Evolutionary conservation across 2,329 filamentous ascomycete genomes (phyloP).

Genomic region (Mycocentrospora acerina): DNA sequence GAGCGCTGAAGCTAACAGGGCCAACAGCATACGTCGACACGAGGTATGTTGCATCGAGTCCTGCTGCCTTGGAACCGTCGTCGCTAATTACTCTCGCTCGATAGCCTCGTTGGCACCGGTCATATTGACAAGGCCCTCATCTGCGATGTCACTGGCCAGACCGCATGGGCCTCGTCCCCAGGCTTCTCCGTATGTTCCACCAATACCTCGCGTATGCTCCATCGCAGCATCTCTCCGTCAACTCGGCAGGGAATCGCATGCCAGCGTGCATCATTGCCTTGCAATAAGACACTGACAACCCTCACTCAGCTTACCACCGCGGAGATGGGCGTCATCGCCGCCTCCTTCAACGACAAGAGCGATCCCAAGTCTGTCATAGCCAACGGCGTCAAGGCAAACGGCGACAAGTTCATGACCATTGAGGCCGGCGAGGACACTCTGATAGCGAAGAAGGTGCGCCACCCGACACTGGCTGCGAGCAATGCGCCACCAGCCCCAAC

Average conservation of each 20-base stretch:
- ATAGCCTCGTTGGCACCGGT: constrained; percentile 46
- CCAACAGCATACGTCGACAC: constrained; percentile 45
- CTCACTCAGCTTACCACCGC: constrained; percentile 51
- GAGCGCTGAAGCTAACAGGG: constrained; percentile 23
- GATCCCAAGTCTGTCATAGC: constrained; percentile 67
- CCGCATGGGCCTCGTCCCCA: constrained; percentile 79
- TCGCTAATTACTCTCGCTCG: constrained; percentile 16
- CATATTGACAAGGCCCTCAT: constrained; percentile 54
- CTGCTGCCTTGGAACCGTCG: not conserved
- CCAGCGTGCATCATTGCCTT: too few species aligned
- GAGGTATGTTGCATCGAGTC: constrained; percentile 32
- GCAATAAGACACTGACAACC: constrained; percentile 13
- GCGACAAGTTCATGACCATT: constrained; percentile 76
- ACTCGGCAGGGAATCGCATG: too few species aligned
- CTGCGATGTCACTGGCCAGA: constrained; percentile 51
- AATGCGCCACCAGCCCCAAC: not conserved
- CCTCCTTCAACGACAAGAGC: constrained; percentile 55
- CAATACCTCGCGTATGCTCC: constrained; percentile 2
- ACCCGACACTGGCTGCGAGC: constrained; percentile 1
- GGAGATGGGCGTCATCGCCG: constrained; percentile 58
- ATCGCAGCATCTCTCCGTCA: too few species aligned
- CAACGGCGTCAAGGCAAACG: constrained; percentile 73
- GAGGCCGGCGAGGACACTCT: constrained; percentile 75
- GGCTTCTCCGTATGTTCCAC: constrained; percentile 70
- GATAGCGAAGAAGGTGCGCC: constrained; percentile 79